These are phyloP conservation scores for Zygosaccharomyces rouxii DNA, from an alignment of 805 yeast genomes.

Conservation along the genomic window DNA sequence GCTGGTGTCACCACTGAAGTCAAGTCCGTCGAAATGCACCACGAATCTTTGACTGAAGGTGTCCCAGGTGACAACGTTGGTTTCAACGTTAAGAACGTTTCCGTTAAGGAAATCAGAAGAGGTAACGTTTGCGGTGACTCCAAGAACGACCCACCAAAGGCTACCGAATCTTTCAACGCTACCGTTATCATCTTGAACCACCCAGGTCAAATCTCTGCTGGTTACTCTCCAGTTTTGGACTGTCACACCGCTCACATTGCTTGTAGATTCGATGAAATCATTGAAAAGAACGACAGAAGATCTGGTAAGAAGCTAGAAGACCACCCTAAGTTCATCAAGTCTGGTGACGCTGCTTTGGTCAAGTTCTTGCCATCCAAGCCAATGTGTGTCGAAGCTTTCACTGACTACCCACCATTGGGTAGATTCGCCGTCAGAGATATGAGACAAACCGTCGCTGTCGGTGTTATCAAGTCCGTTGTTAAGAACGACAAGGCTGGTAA, in stretches of 20 bases:
- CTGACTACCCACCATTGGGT: slow-evolving; percentile 95
- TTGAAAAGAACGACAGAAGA: slow-evolving; percentile 86
- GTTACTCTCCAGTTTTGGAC: slow-evolving; percentile 88
- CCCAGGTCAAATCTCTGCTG: slow-evolving; percentile 88
- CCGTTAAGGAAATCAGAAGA: slow-evolving; percentile 84
- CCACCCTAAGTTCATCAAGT: slow-evolving; percentile 87
- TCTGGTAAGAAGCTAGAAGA: slow-evolving; percentile 90
- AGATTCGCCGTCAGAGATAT: slow-evolving; percentile 99
- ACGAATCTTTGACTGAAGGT: slow-evolving; percentile 74
- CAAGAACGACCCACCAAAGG: slow-evolving; percentile 83
- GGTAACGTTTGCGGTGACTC: slow-evolving; percentile 93
- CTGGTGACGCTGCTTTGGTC: slow-evolving; percentile 95
- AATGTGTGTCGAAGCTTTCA: slow-evolving; percentile 91
- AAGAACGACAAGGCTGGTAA: slow-evolving; percentile 83
- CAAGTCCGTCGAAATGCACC: slow-evolving; percentile 87
- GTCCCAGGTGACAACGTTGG: slow-evolving; percentile 90
- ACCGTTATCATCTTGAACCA: slow-evolving; percentile 86
- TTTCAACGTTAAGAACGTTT: slow-evolving; percentile 86
- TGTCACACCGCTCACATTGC: slow-evolving; percentile 94
- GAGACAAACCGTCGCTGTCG: slow-evolving; percentile 99
- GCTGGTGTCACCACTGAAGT: slow-evolving; percentile 87
- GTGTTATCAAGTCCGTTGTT: slow-evolving; percentile 95
- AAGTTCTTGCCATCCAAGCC: slow-evolving; percentile 85
- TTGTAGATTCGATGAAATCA: slow-evolving; percentile 74
- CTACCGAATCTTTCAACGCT: slow-evolving; percentile 74